These are phyloP conservation scores for Phytophthora ohioensis DNA, from an alignment of 352 stramenopile genomes.

Conservation along the genomic window DNA sequence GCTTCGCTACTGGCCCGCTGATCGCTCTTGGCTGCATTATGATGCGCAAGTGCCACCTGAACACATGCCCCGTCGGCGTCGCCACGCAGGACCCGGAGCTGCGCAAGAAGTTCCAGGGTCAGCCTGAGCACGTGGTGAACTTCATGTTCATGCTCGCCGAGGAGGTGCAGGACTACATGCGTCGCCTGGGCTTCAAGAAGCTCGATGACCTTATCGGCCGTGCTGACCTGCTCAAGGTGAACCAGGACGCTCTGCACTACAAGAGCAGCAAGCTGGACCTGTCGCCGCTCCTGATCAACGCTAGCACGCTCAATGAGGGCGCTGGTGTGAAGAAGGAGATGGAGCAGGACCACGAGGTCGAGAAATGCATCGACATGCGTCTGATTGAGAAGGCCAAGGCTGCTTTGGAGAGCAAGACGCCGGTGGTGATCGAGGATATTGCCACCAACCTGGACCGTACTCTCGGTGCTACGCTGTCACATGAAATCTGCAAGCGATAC, in stretches of 20 bases:
- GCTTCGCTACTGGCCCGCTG: constrained; percentile 95
- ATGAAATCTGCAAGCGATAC: constrained; percentile 94
- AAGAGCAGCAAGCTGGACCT: constrained; percentile 91
- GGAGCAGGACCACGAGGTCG: constrained; percentile 92
- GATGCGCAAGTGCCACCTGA: constrained; percentile 98
- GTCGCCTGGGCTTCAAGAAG: constrained; percentile 89
- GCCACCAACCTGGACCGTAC: constrained; percentile 96
- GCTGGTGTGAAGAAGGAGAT: constrained; percentile 83
- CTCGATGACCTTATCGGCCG: constrained; percentile 96
- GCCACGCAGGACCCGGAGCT: constrained; percentile 97
- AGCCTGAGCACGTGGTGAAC: constrained; percentile 97
- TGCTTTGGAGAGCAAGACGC: constrained; percentile 87
- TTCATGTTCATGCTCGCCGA: constrained; percentile 98
- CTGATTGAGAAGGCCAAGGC: constrained; percentile 90
- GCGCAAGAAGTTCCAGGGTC: constrained; percentile 95
- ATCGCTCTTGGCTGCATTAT: constrained; percentile 98
- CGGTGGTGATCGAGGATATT: constrained; percentile 63
- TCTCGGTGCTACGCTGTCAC: constrained; percentile 94
- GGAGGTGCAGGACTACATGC: constrained; percentile 90
- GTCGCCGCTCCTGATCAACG: constrained; percentile 93
- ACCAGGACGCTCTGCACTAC: constrained; percentile 74
- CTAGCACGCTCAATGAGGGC: constrained; percentile 92
- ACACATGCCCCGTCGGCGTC: constrained; percentile 98
- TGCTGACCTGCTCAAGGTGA: constrained; percentile 94
- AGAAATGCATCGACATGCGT: constrained; percentile 92